Percentiles rank a stretch among this genome's conserved stretches.
phyloP scores from a whole-genome alignment of 352 stramenopile genomes.

The Pythium utonaiense region DNA sequence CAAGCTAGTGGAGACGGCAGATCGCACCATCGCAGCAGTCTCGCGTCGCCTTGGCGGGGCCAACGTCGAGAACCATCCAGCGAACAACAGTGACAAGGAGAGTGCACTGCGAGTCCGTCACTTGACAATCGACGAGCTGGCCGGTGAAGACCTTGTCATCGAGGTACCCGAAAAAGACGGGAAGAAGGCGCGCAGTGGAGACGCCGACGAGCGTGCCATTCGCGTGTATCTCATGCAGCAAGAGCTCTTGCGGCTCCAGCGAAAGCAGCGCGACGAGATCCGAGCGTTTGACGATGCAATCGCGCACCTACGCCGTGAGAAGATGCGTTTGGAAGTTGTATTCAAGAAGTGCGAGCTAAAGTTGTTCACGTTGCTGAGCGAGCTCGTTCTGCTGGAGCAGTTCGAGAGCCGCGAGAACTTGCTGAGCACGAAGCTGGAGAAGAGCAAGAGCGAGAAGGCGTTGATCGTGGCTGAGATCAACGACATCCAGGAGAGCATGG shows the following conservation, averaged over 20 bases:
- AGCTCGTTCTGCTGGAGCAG: constrained; percentile 86
- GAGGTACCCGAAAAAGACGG: too few species aligned
- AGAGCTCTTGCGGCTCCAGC: constrained; percentile 64
- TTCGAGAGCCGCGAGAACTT: constrained; percentile 90
- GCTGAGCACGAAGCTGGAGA: constrained; percentile 83
- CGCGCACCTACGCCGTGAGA: constrained; percentile 85
- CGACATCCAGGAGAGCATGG: constrained; percentile 73
- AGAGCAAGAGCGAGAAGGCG: constrained; percentile 80
- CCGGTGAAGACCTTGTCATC: not conserved
- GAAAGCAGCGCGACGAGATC: constrained; percentile 64
- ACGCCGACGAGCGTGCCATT: constrained; percentile 45
- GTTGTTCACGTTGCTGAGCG: constrained; percentile 81
- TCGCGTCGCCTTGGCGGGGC: constrained; percentile 7
- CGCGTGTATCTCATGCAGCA: constrained; percentile 51
- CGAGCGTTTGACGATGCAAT: constrained; percentile 84
- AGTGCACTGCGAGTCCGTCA: constrained; percentile 14
- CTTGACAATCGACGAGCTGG: constrained; percentile 8
- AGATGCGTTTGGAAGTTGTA: constrained; percentile 78
- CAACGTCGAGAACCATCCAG: not conserved
- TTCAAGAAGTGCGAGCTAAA: constrained; percentile 89
- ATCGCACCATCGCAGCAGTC: constrained; percentile 14
- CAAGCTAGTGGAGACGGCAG: constrained; percentile 16
- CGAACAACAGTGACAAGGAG: not conserved
- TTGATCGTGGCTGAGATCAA: constrained; percentile 76
- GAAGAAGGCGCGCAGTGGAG: constrained; percentile 23